Percentiles rank a stretch among this genome's conserved stretches.
Evolutionary conservation across 768 basidiomycete genomes (phyloP).

Genomic region (Boletus reticulatus): DNA sequence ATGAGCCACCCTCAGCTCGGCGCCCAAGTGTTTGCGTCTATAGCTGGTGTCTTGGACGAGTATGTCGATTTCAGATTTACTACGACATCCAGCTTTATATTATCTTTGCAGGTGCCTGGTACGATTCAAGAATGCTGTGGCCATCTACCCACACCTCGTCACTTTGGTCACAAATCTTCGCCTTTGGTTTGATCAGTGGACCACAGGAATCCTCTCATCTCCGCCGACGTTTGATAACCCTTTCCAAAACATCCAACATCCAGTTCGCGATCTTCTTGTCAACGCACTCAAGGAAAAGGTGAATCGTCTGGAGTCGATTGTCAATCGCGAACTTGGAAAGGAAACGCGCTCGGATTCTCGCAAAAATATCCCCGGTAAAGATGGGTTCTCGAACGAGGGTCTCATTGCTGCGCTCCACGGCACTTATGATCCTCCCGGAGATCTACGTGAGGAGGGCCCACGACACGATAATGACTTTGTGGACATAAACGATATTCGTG

Average conservation of each 20-base stretch:
- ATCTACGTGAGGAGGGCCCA: slow-evolving; percentile 43
- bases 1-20: slow-evolving; percentile 30
- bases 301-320: slow-evolving; percentile 38
- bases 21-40: slow-evolving; percentile 42
- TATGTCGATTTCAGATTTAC: slow-evolving; percentile 26
- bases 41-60: slow-evolving; percentile 52
- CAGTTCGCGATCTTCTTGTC: slow-evolving; percentile 38
- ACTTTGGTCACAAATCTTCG: slow-evolving; percentile 41
- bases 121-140: slow-evolving; percentile 56
- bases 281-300: slow-evolving; percentile 31
- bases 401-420: slow-evolving; percentile 37
- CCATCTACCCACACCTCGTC: slow-evolving; percentile 43
- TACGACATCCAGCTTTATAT: slow-evolving; percentile 15
- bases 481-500: slow-evolving; percentile 56
- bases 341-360: slow-evolving; percentile 23
- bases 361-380: background rate
- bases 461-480: slow-evolving; percentile 69
- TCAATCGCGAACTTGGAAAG: slow-evolving; percentile 47
- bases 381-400: slow-evolving; percentile 29
- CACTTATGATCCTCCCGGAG: slow-evolving; percentile 56
- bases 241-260: slow-evolving; percentile 28
- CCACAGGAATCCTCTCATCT: slow-evolving; percentile 32
- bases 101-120: slow-evolving; percentile 43
- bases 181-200: slow-evolving; percentile 50
- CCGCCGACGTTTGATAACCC: slow-evolving; percentile 47